These are phyloP conservation scores for Chlorella vulgaris DNA, from an alignment of 139 green algal species.

Conservation along the genomic window DNA sequence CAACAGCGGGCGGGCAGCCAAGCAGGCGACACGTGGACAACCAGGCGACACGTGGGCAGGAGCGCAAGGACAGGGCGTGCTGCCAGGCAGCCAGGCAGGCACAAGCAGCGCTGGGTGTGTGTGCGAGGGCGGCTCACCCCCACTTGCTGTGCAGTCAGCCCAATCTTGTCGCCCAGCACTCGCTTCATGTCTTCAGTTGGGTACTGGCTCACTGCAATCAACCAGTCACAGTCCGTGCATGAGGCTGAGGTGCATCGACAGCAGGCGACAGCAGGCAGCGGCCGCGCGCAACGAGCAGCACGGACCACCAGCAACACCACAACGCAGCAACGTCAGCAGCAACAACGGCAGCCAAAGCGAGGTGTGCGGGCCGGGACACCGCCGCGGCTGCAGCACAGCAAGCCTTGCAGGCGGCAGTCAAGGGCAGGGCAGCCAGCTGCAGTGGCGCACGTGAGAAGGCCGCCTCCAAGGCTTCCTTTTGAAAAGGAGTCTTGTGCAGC, in stretches of 20 bases:
- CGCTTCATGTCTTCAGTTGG: slow-evolving; percentile 58
- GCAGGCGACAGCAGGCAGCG: no score
- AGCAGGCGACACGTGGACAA: no score
- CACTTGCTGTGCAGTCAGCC: slow-evolving; percentile 76
- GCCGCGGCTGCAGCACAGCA: no score
- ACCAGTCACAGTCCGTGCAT: no score
- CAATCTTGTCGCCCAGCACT: slow-evolving; percentile 65
- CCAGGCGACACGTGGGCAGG: no score
- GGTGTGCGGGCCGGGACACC: no score
- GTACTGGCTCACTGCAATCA: slow-evolving; percentile 61
- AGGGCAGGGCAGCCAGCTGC: background rate
- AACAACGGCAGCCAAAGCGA: background rate
- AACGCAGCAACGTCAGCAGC: background rate
- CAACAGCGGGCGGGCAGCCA: background rate
- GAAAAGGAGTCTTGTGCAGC: slow-evolving; percentile 71
- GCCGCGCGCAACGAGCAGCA: no score
- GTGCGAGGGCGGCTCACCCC: slow-evolving; percentile 41
- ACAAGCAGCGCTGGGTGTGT: no score
- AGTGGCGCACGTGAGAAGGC: slow-evolving; percentile 60
- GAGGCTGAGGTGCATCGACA: background rate
- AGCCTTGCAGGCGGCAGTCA: no score
- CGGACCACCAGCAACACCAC: no score
- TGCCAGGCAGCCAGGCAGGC: no score
- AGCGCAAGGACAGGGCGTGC: no score
- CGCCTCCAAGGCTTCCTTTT: slow-evolving; percentile 81